These are phyloP conservation scores for Grammothele lineata DNA, from an alignment of 768 basidiomycete species.

Conservation along the genomic window DNA sequence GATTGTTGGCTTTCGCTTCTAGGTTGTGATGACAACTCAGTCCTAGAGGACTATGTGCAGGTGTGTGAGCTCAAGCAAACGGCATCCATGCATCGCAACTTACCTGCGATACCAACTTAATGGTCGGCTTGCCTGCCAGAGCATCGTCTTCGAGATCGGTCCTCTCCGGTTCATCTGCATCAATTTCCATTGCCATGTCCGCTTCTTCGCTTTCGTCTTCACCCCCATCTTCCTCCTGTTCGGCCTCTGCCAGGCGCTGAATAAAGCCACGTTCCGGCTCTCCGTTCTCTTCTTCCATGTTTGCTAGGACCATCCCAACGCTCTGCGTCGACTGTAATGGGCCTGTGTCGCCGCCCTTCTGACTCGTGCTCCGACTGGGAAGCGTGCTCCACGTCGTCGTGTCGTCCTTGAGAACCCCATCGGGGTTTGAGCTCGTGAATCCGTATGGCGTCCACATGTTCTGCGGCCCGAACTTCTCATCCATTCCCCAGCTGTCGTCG, in stretches of 20 bases:
- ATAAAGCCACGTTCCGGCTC: conserved; percentile 17
- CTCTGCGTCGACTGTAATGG: conserved; percentile 9
- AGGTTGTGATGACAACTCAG: conserved; percentile 19
- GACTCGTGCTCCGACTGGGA: conserved; percentile 41
- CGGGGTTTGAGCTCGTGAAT: conserved; percentile 27
- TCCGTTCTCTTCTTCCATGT: conserved; percentile 23
- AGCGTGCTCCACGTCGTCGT: conserved; percentile 74
- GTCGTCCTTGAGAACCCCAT: conserved; percentile 44
- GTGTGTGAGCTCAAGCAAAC: background rate
- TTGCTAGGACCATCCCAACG: conserved; percentile 2
- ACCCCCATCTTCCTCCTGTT: conserved; percentile 4
- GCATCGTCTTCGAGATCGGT: conserved; percentile 37
- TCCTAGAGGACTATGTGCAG: conserved; percentile 15
- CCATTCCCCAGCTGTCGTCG: conserved; percentile 72
- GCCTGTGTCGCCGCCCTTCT: conserved; percentile 23
- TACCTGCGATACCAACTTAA: conserved; percentile 28
- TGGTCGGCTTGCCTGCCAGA: conserved; percentile 33
- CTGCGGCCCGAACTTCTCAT: conserved; percentile 55
- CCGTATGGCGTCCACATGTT: conserved; percentile 61
- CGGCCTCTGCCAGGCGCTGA: conserved; percentile 9
- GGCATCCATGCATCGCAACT: background rate
- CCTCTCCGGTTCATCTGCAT: conserved; percentile 28
- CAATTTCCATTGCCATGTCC: conserved; percentile 35
- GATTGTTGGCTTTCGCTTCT: conserved; percentile 52
- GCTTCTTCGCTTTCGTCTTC: conserved; percentile 14